Conservation (phyloP, 225 moss, liverwort and hornwort species). For the Physcomitrium patens region DNA sequence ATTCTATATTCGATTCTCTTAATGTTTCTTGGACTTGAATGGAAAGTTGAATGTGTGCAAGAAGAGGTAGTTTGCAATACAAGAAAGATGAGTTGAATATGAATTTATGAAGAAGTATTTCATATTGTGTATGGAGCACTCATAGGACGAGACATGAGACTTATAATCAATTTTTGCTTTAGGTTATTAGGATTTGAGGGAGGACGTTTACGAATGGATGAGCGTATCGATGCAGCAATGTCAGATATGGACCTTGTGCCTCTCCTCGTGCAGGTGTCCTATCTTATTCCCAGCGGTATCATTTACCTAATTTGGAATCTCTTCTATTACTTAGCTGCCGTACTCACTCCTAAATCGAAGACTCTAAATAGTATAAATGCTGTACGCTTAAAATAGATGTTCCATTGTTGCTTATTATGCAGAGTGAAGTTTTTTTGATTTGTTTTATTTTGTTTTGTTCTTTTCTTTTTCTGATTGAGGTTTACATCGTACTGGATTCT, state of each 20-base stretch:
- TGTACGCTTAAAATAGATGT: no score
- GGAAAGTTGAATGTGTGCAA: slow-evolving; percentile 2
- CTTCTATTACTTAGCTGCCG: neutral
- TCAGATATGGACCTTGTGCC: slow-evolving; percentile 94
- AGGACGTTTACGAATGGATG: slow-evolving; percentile 87
- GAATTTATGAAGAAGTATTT: neutral
- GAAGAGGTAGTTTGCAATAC: slow-evolving; percentile 16
- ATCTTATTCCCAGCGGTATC: neutral
- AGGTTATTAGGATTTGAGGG: slow-evolving; percentile 91
- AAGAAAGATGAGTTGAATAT: neutral
- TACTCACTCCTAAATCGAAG: no score
- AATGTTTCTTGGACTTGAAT: slow-evolving; percentile 10
- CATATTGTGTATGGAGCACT: neutral
- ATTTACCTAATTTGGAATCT: neutral
- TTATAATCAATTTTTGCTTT: slow-evolving; percentile 19
- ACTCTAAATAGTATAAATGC: no score
- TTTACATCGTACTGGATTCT: no score
- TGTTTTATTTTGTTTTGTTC: no score
- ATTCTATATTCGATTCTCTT: neutral
- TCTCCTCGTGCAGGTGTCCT: slow-evolving; percentile 76
- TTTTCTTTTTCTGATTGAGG: no score
- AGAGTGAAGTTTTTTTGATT: no score
- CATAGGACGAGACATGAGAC: slow-evolving; percentile 9
- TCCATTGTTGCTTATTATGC: no score
- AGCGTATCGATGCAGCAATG: slow-evolving; percentile 95